Percentiles rank a stretch among this genome's conserved stretches.
Evolutionary conservation across 805 yeast species (phyloP).

Genomic region (Candida khao-thaluensis): DNA sequence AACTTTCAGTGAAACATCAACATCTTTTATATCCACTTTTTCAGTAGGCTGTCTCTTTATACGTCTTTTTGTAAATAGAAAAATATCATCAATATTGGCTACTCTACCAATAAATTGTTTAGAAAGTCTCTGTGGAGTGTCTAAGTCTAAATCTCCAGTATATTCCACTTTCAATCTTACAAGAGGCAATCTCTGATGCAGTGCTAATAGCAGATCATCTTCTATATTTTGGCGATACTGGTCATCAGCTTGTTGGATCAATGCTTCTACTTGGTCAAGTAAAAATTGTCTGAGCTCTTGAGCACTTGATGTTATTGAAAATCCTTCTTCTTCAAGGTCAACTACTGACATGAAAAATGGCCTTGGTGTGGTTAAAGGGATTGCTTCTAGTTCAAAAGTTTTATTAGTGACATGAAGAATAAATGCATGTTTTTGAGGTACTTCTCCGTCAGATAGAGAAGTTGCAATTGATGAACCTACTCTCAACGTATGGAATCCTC

Average conservation of each 20-base stretch:
- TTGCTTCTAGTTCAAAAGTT: constrained; percentile 55
- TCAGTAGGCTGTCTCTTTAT: constrained; percentile 33
- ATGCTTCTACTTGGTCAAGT: constrained; percentile 58
- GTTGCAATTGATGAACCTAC: constrained; percentile 96
- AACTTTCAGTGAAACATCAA: constrained; percentile 1
- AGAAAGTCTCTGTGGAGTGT: constrained; percentile 84
- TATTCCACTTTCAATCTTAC: constrained; percentile 84
- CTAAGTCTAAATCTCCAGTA: constrained; percentile 87
- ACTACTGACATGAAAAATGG: constrained; percentile 79
- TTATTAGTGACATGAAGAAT: constrained; percentile 63
- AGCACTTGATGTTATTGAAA: constrained; percentile 62
- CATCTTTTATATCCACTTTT: not conserved
- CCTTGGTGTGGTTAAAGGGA: constrained; percentile 68
- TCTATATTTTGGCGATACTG: constrained; percentile 44
- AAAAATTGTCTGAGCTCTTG: constrained; percentile 61
- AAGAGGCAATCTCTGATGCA: constrained; percentile 53
- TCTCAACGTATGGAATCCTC: constrained; percentile 76
- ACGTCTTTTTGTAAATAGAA: constrained; percentile 55
- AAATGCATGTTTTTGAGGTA: constrained; percentile 70
- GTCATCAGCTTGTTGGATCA: constrained; percentile 59
- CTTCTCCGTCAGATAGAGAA: constrained; percentile 81
- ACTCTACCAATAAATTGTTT: constrained; percentile 86
- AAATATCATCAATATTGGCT: constrained; percentile 87
- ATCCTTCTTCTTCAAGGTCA: constrained; percentile 48
- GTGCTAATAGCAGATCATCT: constrained; percentile 11